A percentile compares a stretch with the other conserved stretches of the same genome.
Conservation (phyloP, 768 basidiomycete genomes). For the Exidia glandulosa region DNA sequence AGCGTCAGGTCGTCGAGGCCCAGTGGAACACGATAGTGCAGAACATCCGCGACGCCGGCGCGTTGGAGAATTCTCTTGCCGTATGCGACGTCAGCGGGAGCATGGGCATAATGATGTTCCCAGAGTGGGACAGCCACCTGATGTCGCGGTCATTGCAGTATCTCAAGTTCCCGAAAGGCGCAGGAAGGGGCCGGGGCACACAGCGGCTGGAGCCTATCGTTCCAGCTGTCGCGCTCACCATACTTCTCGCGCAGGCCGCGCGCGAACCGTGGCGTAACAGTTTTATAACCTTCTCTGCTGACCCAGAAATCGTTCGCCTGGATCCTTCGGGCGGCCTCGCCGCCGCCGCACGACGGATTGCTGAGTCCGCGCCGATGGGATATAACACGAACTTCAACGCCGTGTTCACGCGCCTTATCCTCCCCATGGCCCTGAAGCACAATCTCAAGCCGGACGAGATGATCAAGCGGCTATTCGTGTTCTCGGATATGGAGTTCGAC, state of each 20-base stretch:
- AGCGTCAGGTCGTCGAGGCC: constrained; percentile 40
- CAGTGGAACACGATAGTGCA: constrained; percentile 58
- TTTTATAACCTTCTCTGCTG: constrained; percentile 57
- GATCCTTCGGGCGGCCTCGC: constrained; percentile 32
- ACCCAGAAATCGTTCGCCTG: constrained; percentile 39
- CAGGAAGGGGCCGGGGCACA: no score
- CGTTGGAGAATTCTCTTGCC: constrained; percentile 51
- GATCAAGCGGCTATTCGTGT: constrained; percentile 66
- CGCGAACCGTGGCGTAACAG: constrained; percentile 51
- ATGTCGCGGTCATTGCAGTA: no score
- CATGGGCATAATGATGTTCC: constrained; percentile 36
- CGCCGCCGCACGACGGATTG: constrained; percentile 21
- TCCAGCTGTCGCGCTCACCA: constrained; percentile 53
- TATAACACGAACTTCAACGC: constrained; percentile 54
- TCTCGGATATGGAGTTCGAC: constrained; percentile 76
- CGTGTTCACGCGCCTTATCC: constrained; percentile 50
- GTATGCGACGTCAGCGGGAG: constrained; percentile 68
- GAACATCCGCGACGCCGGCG: constrained; percentile 39
- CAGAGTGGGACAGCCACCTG: not conserved
- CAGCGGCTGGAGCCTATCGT: no score
- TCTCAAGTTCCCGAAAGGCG: no score
- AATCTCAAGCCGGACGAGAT: constrained; percentile 53
- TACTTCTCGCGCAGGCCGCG: constrained; percentile 50
- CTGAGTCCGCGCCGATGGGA: constrained; percentile 38
- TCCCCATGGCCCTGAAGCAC: constrained; percentile 46